Conservation (phyloP, 495 filamentous ascomycete species). For the Xylaria longipes region DNA sequence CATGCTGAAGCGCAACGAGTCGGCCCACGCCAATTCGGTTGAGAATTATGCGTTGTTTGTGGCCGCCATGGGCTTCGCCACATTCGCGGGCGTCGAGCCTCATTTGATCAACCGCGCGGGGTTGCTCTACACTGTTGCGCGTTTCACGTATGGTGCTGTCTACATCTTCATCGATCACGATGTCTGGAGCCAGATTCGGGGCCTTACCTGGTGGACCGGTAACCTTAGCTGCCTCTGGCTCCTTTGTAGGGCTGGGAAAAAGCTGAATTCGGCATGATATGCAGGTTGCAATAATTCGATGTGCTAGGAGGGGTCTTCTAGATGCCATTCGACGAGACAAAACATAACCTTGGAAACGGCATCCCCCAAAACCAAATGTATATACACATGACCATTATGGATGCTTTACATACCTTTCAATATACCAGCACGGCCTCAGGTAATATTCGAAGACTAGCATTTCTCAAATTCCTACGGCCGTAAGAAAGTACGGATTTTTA, state of each 20-base stretch:
- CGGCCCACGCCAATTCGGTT: conserved; percentile 55
- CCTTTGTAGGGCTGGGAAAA: conserved; percentile 35
- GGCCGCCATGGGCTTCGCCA: conserved; percentile 43
- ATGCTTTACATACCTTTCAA: conserved; percentile 3
- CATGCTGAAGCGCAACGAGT: conserved; percentile 55
- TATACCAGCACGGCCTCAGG: neutral
- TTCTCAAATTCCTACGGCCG: neutral
- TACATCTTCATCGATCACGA: conserved; percentile 51
- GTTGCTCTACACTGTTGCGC: conserved; percentile 51
- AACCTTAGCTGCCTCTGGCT: conserved; percentile 50
- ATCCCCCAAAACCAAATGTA: neutral
- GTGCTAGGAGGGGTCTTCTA: neutral
- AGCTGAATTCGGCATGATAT: conserved; percentile 28
- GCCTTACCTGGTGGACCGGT: conserved; percentile 54
- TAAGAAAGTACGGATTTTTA: neutral
- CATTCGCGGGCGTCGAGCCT: conserved; percentile 45
- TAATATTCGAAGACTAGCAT: neutral
- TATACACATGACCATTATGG: neutral
- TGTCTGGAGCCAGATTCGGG: conserved; percentile 48
- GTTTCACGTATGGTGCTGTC: conserved; percentile 46
- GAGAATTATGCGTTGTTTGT: conserved; percentile 58
- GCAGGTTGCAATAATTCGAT: neutral
- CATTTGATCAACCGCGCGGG: conserved; percentile 51
- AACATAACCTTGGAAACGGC: neutral
- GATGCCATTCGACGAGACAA: neutral